These are phyloP conservation scores for Senna tora DNA, from an alignment of 306 rosid genomes.

Conservation along the genomic window DNA sequence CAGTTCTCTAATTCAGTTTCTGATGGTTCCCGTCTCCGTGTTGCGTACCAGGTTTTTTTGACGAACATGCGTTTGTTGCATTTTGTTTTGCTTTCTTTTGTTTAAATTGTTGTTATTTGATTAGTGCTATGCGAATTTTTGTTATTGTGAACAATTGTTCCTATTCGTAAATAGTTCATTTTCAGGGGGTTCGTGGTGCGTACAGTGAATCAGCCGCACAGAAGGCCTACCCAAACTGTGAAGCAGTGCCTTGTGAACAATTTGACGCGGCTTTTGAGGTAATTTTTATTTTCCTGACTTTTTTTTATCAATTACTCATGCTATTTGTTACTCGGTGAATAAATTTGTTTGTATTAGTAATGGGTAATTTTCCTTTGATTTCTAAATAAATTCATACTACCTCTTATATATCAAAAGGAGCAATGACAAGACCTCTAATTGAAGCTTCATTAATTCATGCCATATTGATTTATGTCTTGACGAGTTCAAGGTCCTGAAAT, in stretches of 20 bases:
- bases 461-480: neutral
- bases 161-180: slow-evolving; percentile 26
- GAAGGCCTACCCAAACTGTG: slow-evolving; percentile 90
- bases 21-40: slow-evolving; percentile 70
- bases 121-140: too few relatives aligned
- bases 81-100: neutral
- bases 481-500: neutral
- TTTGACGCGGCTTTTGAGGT: slow-evolving; percentile 90
- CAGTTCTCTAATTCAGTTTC: slow-evolving; percentile 52
- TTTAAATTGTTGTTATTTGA: neutral
- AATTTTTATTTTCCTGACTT: neutral
- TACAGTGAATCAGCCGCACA: slow-evolving; percentile 87
- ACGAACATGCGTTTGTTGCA: neutral
- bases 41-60: slow-evolving; percentile 77
- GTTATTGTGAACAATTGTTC: neutral
- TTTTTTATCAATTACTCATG: neutral
- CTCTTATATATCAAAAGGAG: neutral
- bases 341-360: neutral
- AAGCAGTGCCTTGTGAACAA: slow-evolving; percentile 94
- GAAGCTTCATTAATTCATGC: slow-evolving; percentile 15
- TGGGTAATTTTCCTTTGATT: neutral
- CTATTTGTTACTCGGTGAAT: neutral
- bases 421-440: neutral
- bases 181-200: slow-evolving; percentile 91
- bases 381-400: neutral